Conservation (phyloP, 176 grass and related monocot genomes). For the Aegilops tauschii region DNA sequence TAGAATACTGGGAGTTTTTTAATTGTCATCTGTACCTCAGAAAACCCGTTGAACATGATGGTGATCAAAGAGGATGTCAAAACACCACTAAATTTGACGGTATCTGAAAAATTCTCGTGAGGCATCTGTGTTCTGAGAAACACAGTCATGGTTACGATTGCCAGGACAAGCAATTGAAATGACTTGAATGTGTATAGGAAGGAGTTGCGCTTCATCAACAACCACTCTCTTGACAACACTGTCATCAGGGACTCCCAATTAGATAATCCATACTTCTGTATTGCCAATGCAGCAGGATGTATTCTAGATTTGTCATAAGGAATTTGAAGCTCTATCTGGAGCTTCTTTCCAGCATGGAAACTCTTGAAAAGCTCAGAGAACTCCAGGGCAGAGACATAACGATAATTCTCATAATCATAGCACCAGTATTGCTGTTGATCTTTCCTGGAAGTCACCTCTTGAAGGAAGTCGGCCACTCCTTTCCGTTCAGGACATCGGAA, state of each 20-base stretch:
- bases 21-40: constrained; percentile 57
- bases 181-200: constrained; percentile 66
- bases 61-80: constrained; percentile 51
- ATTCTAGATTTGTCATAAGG: constrained; percentile 60
- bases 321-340: constrained; percentile 38
- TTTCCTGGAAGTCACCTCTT: constrained; percentile 66
- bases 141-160: constrained; percentile 57
- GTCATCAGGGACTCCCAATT: constrained; percentile 52
- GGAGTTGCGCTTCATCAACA: constrained; percentile 66
- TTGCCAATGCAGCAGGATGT: constrained; percentile 54
- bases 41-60: constrained; percentile 65
- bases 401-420: constrained; percentile 29
- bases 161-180: constrained; percentile 46
- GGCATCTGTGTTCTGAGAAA: constrained; percentile 76
- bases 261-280: constrained; percentile 59
- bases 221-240: constrained; percentile 52
- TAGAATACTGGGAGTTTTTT: constrained; percentile 64
- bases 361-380: constrained; percentile 51
- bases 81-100: constrained; percentile 44
- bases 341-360: constrained; percentile 42
- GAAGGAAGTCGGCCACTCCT: constrained; percentile 45
- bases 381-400: constrained; percentile 41
- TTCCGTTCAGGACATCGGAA: constrained; percentile 65
- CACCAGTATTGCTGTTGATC: constrained; percentile 67
- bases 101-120: constrained; percentile 34